Conservation (phyloP, 2,329 filamentous ascomycete species). For the Neospermospora avenae region DNA sequence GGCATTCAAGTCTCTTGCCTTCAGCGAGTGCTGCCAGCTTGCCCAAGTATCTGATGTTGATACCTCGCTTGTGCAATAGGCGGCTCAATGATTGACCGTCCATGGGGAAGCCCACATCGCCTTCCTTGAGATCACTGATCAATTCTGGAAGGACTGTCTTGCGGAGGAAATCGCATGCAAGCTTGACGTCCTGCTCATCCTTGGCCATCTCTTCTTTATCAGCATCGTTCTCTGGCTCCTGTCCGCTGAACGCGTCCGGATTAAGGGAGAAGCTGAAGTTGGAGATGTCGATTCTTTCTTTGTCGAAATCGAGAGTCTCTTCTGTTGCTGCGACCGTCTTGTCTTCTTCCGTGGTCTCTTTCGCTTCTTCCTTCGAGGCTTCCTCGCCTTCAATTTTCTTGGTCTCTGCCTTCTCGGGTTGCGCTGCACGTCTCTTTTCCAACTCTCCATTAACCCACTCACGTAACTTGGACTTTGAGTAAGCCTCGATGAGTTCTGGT, state of each 20-base stretch:
- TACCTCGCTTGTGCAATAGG: constrained; percentile 91
- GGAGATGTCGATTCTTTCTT: constrained; percentile 76
- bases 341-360: constrained; percentile 29
- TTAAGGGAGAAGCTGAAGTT: constrained; percentile 87
- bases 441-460: constrained; percentile 83
- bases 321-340: constrained; percentile 32
- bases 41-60: constrained; percentile 96
- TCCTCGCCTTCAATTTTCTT: constrained; percentile 35
- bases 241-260: constrained; percentile 92
- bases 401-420: constrained; percentile 32
- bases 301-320: constrained; percentile 32
- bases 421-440: constrained; percentile 53
- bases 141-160: constrained; percentile 79
- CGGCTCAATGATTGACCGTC: constrained; percentile 89
- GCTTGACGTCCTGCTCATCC: constrained; percentile 86
- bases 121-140: constrained; percentile 81
- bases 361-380: constrained; percentile 27
- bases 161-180: constrained; percentile 75
- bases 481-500: constrained; percentile 83
- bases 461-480: constrained; percentile 80
- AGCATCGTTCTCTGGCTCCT: constrained; percentile 82
- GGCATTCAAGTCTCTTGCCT: constrained; percentile 69
- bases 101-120: constrained; percentile 96
- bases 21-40: constrained; percentile 70
- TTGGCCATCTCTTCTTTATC: constrained; percentile 80